A percentile compares a stretch with the other conserved stretches of the same genome.
phyloP scores from a whole-genome alignment of 2,329 filamentous ascomycete species.

The Xylariaceae sp. region DNA sequence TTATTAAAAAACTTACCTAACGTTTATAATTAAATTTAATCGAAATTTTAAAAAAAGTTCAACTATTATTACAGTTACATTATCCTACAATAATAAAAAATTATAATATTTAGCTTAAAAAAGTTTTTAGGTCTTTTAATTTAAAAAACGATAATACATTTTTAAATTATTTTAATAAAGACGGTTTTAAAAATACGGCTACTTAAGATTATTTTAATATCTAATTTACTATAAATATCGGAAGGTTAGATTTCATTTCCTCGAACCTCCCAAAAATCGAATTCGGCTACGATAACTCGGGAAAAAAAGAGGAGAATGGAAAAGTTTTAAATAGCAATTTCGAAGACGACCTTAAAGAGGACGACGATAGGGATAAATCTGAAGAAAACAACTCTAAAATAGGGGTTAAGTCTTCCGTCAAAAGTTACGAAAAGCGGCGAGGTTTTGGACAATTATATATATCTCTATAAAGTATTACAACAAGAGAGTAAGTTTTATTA shows the following conservation, averaged over 20 bases:
- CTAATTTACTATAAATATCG: constrained; percentile 67
- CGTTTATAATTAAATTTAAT: constrained; percentile 74
- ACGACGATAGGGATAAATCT: constrained; percentile 23
- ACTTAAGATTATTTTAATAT: constrained; percentile 43
- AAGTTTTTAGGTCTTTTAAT: constrained; percentile 49
- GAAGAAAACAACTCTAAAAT: constrained; percentile 43
- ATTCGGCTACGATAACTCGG: constrained; percentile 63
- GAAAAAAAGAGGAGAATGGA: constrained; percentile 22
- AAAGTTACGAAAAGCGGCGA: too few species aligned
- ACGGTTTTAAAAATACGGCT: constrained; percentile 38
- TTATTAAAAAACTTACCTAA: constrained; percentile 93
- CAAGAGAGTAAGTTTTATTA: constrained; percentile 58
- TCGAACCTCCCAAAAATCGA: constrained; percentile 75
- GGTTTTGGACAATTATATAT: constrained; percentile 74
- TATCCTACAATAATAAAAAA: constrained; percentile 85
- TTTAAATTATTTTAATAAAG: constrained; percentile 38
- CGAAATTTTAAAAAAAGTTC: constrained; percentile 79
- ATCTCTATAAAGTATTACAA: constrained; percentile 99
- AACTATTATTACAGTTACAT: constrained; percentile 85
- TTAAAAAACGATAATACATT: constrained; percentile 55
- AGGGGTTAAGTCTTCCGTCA: too few species aligned
- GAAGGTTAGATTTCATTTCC: constrained; percentile 89
- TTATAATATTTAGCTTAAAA: constrained; percentile 92
- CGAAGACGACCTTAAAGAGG: constrained; percentile 37
- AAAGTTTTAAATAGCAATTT: constrained; percentile 35